Evolutionary conservation across 2,329 filamentous ascomycete genomes (phyloP), one percentile per base, ranked within the genome.

Genomic region (Microascus cirrosus): DNA sequence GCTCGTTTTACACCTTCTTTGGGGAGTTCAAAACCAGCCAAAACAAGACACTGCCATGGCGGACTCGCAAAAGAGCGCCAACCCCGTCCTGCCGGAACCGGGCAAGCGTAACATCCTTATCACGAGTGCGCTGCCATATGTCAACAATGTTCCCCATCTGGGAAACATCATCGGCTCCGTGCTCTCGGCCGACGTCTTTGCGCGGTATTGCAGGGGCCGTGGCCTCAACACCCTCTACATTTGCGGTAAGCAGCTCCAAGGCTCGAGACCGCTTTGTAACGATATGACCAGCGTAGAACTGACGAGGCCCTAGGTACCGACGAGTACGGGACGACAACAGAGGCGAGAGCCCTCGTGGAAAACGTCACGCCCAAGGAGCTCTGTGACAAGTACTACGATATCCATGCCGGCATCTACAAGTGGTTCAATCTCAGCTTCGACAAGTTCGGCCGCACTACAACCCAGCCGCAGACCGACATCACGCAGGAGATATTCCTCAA

Each of bases 361-460:
- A 86, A 87, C 15, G 78, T 91, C 62, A 90, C 86, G 13, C 91
- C 93, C 24, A 80, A 88, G 66, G 82, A 92, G 68, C 83, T 97
- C 13, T 96, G 93, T 76, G 84, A 89, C 73, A 95, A 96, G 76
- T 96, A 95, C 77, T 89, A 95, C 74, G 84, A 84, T 66, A 84
- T 95, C 60, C 93, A 96, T 74, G 85, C 90, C 66, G 89, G 88
- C 54, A 87, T 96, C 63, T 97, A 97, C 73, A 83, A 95, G 71
- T 96, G 93, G 90, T 99, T 99, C 75, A 84, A 91, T 68, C 93
- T 97, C 67, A 85, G 82, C 59, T 97, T 97, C 69, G 93, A 97
- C 74, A 86, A 92, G 72, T 99, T 97, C 69, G 94, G 92, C 61
- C 87, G 92, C 60, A 97, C 94, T 5, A 90, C 92, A 2, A 97